These are phyloP conservation scores for Peterozyma xylosa DNA, from an alignment of 805 yeast species.

Conservation along the genomic window DNA sequence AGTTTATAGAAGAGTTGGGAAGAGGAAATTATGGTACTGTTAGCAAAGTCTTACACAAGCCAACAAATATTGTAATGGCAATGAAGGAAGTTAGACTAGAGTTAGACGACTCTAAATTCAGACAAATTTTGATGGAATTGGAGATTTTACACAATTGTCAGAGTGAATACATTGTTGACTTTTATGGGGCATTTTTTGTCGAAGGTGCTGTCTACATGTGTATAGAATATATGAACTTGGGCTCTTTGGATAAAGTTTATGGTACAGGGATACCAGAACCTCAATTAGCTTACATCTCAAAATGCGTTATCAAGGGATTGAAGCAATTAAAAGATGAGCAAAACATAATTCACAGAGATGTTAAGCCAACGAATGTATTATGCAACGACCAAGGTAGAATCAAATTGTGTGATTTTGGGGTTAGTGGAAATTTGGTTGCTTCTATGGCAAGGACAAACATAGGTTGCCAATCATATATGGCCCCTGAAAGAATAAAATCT, in stretches of 20 bases:
- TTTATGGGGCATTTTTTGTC: constrained; percentile 94
- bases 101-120: constrained; percentile 86
- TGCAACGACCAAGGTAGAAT: constrained; percentile 75
- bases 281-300: constrained; percentile 72
- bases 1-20: constrained; percentile 82
- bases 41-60: constrained; percentile 85
- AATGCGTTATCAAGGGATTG: constrained; percentile 73
- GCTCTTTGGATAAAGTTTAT: constrained; percentile 83
- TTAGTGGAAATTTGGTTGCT: constrained; percentile 89
- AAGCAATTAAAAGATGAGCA: constrained; percentile 82
- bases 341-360: constrained; percentile 92
- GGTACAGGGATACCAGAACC: constrained; percentile 70
- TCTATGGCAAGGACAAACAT: constrained; percentile 91
- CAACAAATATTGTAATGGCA: constrained; percentile 90
- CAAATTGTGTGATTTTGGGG: constrained; percentile 94
- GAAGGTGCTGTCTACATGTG: constrained; percentile 99
- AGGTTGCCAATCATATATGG: constrained; percentile 98
- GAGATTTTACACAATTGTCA: constrained; percentile 89
- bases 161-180: constrained; percentile 88
- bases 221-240: constrained; percentile 97
- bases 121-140: constrained; percentile 93
- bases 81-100: constrained; percentile 95
- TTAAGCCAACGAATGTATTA: constrained; percentile 90
- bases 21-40: constrained; percentile 97
- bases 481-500: constrained; percentile 89